phyloP scores from a whole-genome alignment of 179 eudicot genomes.

The Silene noctiflora region DNA sequence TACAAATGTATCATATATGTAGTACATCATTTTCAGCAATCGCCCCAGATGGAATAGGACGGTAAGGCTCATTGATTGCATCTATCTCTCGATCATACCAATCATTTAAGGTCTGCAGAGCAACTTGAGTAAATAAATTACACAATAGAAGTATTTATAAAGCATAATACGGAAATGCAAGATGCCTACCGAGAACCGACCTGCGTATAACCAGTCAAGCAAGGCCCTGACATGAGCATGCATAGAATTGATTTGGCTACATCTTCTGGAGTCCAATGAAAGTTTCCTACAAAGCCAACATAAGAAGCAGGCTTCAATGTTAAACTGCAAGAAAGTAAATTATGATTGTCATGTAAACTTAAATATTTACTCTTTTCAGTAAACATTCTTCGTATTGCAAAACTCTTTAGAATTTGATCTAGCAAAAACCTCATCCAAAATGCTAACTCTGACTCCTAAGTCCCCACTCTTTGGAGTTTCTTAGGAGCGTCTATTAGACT shows the following conservation, averaged over 20 bases:
- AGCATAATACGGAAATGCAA: neutral
- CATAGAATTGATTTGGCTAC: conserved; percentile 87
- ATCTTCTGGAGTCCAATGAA: conserved; percentile 88
- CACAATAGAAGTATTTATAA: conserved; percentile 11
- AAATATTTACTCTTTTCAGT: neutral
- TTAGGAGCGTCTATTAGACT: neutral
- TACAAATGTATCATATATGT: neutral
- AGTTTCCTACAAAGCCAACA: conserved; percentile 55
- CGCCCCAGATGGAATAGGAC: conserved; percentile 97
- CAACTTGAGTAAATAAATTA: conserved; percentile 16
- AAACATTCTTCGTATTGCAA: neutral
- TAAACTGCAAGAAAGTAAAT: neutral
- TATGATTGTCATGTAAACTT: neutral
- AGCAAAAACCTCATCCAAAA: neutral
- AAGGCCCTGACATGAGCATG: conserved; percentile 97
- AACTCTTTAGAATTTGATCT: neutral
- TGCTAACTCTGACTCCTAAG: neutral
- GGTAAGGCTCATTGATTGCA: conserved; percentile 98
- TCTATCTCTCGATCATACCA: conserved; percentile 98
- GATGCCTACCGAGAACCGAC: conserved; percentile 31
- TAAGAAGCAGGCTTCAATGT: neutral
- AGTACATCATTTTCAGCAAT: conserved; percentile 78
- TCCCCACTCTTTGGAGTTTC: neutral
- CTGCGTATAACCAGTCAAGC: conserved; percentile 93
- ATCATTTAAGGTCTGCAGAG: conserved; percentile 79